phyloP scores from a whole-genome alignment of 164 flowering plant species.

The Warburgia ugandensis region DNA sequence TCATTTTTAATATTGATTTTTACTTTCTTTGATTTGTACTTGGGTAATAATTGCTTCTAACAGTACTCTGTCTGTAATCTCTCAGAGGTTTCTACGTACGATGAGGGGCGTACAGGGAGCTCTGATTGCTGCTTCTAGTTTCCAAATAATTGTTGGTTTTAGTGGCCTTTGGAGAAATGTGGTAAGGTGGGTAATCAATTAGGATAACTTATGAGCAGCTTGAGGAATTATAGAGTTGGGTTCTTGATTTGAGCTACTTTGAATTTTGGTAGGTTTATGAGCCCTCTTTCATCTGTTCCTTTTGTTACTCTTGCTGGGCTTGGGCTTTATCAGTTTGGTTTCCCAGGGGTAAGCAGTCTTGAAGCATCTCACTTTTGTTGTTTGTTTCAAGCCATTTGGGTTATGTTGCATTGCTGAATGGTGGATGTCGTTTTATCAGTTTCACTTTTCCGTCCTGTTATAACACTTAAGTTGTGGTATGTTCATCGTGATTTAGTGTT shows the following conservation, averaged over 20 bases:
- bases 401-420: not conserved
- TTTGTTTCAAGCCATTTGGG: not conserved
- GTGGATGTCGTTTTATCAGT: not conserved
- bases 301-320: conserved; percentile 72
- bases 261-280: conserved; percentile 39
- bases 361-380: conserved; percentile 18
- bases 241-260: not conserved
- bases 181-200: conserved; percentile 46
- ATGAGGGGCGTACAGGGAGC: conserved; percentile 95
- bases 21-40: not conserved
- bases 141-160: conserved; percentile 93
- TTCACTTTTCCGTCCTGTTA: not conserved
- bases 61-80: not conserved
- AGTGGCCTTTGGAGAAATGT: conserved; percentile 99
- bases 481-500: not conserved
- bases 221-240: not conserved
- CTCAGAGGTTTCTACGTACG: conserved; percentile 68
- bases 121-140: conserved; percentile 78
- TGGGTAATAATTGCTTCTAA: not conserved
- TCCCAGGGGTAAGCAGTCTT: conserved; percentile 83
- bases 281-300: conserved; percentile 81
- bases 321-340: conserved; percentile 70
- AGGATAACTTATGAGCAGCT: not conserved
- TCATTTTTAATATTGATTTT: conserved; percentile 12
- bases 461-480: no score